phyloP scores from a whole-genome alignment of 495 filamentous ascomycete species.

The Viridothelium virens region DNA sequence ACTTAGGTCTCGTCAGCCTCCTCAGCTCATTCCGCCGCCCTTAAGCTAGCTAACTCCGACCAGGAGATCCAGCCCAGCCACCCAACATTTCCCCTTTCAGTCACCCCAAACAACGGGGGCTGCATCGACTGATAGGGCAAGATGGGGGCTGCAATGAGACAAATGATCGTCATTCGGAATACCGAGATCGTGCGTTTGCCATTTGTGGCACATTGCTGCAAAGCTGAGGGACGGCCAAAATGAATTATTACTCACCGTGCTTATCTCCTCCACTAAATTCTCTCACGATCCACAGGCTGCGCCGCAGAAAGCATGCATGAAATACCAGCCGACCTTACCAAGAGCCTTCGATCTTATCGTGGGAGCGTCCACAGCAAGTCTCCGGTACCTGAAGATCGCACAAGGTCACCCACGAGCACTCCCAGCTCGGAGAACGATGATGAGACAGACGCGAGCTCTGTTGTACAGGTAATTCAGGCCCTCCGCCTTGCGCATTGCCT shows the following conservation, averaged over 20 bases:
- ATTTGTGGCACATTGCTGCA: background rate
- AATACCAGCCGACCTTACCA: constrained; percentile 18
- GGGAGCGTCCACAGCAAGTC: constrained; percentile 18
- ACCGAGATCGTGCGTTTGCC: background rate
- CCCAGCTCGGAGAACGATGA: background rate
- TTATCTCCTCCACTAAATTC: background rate
- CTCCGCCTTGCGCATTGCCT: background rate
- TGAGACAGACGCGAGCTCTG: background rate
- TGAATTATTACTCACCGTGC: no score
- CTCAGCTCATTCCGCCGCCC: background rate
- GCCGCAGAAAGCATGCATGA: constrained; percentile 19
- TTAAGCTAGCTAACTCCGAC: no score
- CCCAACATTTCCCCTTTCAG: background rate
- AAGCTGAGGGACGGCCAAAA: background rate
- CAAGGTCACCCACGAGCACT: background rate
- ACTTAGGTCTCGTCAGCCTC: background rate
- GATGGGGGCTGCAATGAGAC: no score
- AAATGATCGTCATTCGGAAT: background rate
- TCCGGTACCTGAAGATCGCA: background rate
- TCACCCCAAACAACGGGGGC: background rate
- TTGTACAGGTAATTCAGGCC: constrained; percentile 4
- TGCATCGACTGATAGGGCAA: no score
- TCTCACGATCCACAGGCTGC: background rate
- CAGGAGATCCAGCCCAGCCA: background rate
- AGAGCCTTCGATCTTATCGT: constrained; percentile 19